Base-by-base conservation (phyloP, 345 rosid genomes). In the Heritiera fomes region DNA sequence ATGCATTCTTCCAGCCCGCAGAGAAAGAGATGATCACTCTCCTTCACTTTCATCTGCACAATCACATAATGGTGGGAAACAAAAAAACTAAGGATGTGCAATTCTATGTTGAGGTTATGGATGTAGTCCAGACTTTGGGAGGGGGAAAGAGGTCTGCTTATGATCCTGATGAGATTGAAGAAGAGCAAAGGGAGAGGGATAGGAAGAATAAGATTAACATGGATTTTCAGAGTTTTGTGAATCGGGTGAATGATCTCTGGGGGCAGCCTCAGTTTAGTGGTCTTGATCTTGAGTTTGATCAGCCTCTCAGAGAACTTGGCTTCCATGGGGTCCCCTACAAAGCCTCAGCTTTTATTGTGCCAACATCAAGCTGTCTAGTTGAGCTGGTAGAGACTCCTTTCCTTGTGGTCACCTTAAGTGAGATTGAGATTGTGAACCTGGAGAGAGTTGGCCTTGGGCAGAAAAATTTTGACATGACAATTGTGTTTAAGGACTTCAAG, bases 1-100 rank as follows among this genome's bases (percentile, higher is more conserved):
- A 95, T 82, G 97, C 97, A 0, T 90, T 95, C 75, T 94, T 96
- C 79, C 99, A 94, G 86, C 97, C 99, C 17, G 97, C 98, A 61
- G 97, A 93, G 80, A 96, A 87, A 81, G 98, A 92, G 85, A 94
- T 93, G 98, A 89, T 91, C 72, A 91, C 97, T 72, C 87, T 96
- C 46, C 78, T 92, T 45, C 97, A 96, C 82, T 93, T 91, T 71
- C 97, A 96, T 82, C 82, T 96, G 82, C 95, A 96, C 86, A 90
- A 96, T 75, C 99, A 96, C 87, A 92, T 96, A 45, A 96, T 96
- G 99, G 97, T 96, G 38, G 99, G 95, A 69, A 96, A 83, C 87
- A 90, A 89, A 78, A 96, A 96, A 84, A 92, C 99, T 46, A 96
- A 92, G 83, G 98, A 96, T 82, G 97, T 94, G 43, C 99, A 96